A percentile compares a stretch with the other conserved stretches of the same genome.
Evolutionary conservation across 148 eudicot species (phyloP).

Genomic region (Vaccinium macrocarpon): DNA sequence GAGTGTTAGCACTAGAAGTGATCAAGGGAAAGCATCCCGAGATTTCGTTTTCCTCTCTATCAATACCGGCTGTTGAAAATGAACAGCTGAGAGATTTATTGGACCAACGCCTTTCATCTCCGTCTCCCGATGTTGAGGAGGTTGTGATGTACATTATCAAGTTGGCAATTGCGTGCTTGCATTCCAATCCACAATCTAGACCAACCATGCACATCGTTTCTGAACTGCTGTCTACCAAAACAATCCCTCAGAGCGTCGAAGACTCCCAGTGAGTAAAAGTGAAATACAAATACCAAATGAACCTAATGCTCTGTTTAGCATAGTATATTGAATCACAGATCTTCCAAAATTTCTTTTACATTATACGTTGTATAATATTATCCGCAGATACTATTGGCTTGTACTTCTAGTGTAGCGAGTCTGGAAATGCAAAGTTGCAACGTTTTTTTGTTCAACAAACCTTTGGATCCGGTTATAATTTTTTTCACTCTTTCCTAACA

Average conservation of each 20-base stretch:
- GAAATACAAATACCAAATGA: not conserved
- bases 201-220: conserved; percentile 33
- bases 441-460: not conserved
- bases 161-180: conserved; percentile 31
- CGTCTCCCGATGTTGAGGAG: conserved; percentile 16
- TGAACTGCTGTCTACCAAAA: conserved; percentile 7
- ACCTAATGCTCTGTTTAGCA: not conserved
- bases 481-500: too few species aligned
- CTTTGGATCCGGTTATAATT: too few species aligned
- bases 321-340: not conserved
- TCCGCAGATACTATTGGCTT: not conserved
- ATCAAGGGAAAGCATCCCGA: conserved; percentile 12
- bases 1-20: conserved; percentile 8
- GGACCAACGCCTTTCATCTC: conserved; percentile 2
- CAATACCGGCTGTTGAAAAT: not conserved
- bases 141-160: conserved; percentile 24
- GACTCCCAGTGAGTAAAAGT: not conserved
- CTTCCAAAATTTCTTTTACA: not conserved
- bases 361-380: not conserved
- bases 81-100: not conserved
- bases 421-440: not conserved
- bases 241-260: not conserved
- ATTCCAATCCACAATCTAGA: conserved; percentile 29
- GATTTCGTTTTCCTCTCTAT: not conserved
- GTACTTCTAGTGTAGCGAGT: not conserved